Percentiles rank a stretch among this genome's conserved stretches.
Evolutionary conservation across 768 basidiomycete species (phyloP).

Genomic region (Psilocybe cubensis): DNA sequence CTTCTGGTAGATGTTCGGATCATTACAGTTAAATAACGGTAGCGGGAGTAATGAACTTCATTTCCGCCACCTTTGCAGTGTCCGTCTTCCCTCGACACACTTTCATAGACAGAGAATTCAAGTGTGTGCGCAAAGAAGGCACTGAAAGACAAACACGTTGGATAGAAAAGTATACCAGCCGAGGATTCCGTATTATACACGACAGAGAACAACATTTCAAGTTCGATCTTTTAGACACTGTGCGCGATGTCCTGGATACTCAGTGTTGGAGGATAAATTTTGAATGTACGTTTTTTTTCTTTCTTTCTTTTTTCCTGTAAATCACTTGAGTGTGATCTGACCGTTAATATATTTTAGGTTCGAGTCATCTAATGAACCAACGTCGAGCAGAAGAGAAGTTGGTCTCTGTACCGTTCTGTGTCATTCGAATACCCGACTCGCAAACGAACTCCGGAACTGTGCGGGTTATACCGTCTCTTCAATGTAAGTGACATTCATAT

Average conservation of each 20-base stretch:
- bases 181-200: background rate
- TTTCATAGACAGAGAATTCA: background rate
- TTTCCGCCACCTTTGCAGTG: constrained; percentile 1
- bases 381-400: no score
- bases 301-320: no score
- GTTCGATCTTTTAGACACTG: background rate
- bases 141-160: background rate
- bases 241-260: background rate
- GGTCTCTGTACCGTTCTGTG: no score
- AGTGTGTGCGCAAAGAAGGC: background rate
- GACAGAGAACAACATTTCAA: background rate
- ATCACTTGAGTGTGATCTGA: no score
- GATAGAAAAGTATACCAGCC: background rate
- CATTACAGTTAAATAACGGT: background rate
- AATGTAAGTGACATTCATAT: no score
- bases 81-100: constrained; percentile 4
- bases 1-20: background rate
- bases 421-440: no score
- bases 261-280: background rate
- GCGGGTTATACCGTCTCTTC: no score
- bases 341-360: no score
- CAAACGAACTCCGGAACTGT: no score
- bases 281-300: no score
- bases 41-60: constrained; percentile 11
- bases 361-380: no score